A percentile compares a stretch with the other conserved stretches of the same genome.
phyloP scores from a whole-genome alignment of 2,329 filamentous ascomycete species.

The Calonectria montana region DNA sequence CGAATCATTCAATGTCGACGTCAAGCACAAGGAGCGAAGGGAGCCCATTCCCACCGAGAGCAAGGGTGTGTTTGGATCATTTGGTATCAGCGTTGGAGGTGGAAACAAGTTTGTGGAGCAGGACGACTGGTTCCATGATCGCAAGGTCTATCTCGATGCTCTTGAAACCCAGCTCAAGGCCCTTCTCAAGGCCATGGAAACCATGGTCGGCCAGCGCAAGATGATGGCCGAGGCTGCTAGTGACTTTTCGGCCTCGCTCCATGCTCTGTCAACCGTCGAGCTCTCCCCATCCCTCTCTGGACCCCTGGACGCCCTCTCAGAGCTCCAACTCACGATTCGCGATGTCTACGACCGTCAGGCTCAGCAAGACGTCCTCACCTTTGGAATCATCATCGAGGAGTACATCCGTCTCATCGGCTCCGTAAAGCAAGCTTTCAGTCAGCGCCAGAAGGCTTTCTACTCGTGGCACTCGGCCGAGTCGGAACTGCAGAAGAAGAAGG shows the following conservation, averaged over 20 bases:
- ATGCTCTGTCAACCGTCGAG: conserved; percentile 91
- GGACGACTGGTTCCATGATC: conserved; percentile 99
- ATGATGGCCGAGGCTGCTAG: conserved; percentile 92
- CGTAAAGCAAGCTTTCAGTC: conserved; percentile 91
- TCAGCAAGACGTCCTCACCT: conserved; percentile 94
- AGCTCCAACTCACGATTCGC: conserved; percentile 91
- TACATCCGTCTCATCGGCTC: conserved; percentile 97
- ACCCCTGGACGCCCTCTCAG: conserved; percentile 90
- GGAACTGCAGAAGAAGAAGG: conserved; percentile 89
- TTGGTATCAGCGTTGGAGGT: conserved; percentile 82
- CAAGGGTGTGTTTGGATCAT: conserved; percentile 90
- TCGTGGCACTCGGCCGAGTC: conserved; percentile 92
- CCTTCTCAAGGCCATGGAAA: conserved; percentile 92
- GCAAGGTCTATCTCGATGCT: conserved; percentile 92
- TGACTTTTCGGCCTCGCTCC: conserved; percentile 93
- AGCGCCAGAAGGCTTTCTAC: conserved; percentile 95
- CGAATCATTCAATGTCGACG: conserved; percentile 93
- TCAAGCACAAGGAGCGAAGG: conserved; percentile 96
- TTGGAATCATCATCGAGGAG: conserved; percentile 97
- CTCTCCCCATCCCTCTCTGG: conserved; percentile 88
- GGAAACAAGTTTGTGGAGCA: conserved; percentile 95
- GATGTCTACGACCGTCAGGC: conserved; percentile 97
- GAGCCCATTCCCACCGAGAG: conserved; percentile 88
- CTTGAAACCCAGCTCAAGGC: conserved; percentile 92
- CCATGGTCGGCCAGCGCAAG: conserved; percentile 91